Base-by-base conservation (phyloP, 2,329 filamentous ascomycete genomes). In the Fusarium equiseti region DNA sequence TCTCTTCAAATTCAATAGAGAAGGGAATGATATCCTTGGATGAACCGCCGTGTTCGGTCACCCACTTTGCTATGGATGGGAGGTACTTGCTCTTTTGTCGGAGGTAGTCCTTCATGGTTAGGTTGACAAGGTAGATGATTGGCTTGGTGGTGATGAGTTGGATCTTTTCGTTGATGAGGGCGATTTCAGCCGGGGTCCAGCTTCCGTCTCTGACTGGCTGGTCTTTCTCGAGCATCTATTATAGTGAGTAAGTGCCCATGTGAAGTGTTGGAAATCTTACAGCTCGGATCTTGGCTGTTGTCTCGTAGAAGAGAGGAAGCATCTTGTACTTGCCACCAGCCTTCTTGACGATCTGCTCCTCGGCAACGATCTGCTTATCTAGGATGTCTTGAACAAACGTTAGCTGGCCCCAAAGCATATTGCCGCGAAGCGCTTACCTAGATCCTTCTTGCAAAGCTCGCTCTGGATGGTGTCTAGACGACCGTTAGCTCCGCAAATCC, bases 31-130 rank as follows among this genome's bases (percentile, higher is more conserved):
- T 81, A 61, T 83, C 82, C 40, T 77, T 69, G 12, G 81, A 78
- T 12, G 77, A 58, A 13, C 82, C 82, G 13, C 82, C 82, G 64
- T 84, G 82, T 72, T 80, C 80, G 7, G 79, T 81, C 5, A 83
- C 82, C 82, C 82, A 84, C 68, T 83, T 82, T 45, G 80, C 80
- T n/a, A 84, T 84, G 16, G 72, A 56, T 5, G 81, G 80, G 20
- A 84, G 79, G 50, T 83, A 84, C 74, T 84, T 84, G 78, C 80
- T 80, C 77, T 84, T 83, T 62, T 83, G 82, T 38, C 82, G 71
- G 27, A 84, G 76, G 73, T 84, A 84, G 65, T 84, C 82, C 76
- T 83, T 83, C 82, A 83, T 83, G 3, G 81, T 82, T 57, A 84
- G 60, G 71, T 84, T 84, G 56, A 84, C 81, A 31, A 84, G 80